phyloP scores from a whole-genome alignment of 768 basidiomycete species.

The Amanita phalloides region DNA sequence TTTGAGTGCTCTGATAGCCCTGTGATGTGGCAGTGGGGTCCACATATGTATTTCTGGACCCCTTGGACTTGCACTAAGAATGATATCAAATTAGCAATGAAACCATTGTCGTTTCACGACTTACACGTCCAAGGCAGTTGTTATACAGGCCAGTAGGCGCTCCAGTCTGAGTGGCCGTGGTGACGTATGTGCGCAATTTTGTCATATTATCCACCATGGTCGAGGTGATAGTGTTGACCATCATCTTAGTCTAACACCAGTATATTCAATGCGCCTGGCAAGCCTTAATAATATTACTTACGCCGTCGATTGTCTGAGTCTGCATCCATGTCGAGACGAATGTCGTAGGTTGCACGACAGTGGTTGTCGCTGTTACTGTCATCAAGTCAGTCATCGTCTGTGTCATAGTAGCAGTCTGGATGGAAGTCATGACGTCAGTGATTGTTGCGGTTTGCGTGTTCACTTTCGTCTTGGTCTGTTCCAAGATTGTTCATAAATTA shows the following conservation, averaged over 20 bases:
- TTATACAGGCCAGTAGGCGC: constrained; percentile 39
- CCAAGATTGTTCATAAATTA: constrained; percentile 1
- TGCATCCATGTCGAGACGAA: constrained; percentile 40
- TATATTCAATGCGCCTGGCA: neutral
- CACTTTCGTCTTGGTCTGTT: constrained; percentile 45
- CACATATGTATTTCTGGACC: constrained; percentile 39
- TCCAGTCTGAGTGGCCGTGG: constrained; percentile 32
- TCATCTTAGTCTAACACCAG: constrained; percentile 39
- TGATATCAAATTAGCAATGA: constrained; percentile 8
- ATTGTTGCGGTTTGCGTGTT: constrained; percentile 38
- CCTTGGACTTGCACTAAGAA: constrained; percentile 46
- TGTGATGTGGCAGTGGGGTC: constrained; percentile 13
- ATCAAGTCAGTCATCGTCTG: constrained; percentile 40
- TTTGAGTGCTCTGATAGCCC: neutral
- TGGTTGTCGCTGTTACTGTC: constrained; percentile 43
- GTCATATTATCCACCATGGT: constrained; percentile 41
- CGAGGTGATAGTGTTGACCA: constrained; percentile 44
- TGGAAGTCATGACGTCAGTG: constrained; percentile 41
- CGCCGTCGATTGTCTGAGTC: constrained; percentile 48
- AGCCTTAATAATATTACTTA: constrained; percentile 16
- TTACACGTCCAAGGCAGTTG: constrained; percentile 36
- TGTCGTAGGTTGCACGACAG: constrained; percentile 48
- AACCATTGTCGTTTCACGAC: constrained; percentile 5
- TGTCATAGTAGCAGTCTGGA: constrained; percentile 38
- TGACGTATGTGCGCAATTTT: constrained; percentile 32